Evolutionary conservation across 768 basidiomycete species (phyloP), one percentile per base, ranked within the genome.

Genomic region (Tricholoma terreum): DNA sequence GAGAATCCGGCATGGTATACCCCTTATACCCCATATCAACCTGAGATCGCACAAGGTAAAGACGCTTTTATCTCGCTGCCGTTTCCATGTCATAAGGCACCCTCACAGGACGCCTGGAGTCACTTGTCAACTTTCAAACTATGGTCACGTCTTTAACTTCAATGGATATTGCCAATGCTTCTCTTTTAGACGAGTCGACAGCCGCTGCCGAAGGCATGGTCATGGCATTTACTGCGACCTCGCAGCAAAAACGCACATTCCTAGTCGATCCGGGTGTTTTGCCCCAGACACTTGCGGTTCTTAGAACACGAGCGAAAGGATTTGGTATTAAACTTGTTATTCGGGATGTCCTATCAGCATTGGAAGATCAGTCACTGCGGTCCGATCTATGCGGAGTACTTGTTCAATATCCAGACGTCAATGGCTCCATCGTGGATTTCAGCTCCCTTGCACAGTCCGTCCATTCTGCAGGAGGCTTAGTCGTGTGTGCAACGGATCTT

Each of bases 1-100:
- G n/a, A 99, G 73, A 98, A 96, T 68, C 96, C 94, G 24, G 92
- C 90, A 3, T 99, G 96, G 96, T 98, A 98, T 72, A 98, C 95
- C 6, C 92, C 89, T 14, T 95, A 96, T 71, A 95, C 94, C 0
- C 93, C 94, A 1, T 95, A 95, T 73, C 94, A 97, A 67, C 94
- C 96, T 1, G 96, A 99, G 79, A 90, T 98, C 71, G 87, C 96
- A n/a, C 96, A 99, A 84, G 96, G 93, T 90, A 65, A 22, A 27
- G 45, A n/a, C n/a, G n/a, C n/a, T n/a, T n/a, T n/a, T 38, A 11
- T 19, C 21, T 49, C 35, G 17, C 21, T 9, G 9, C 50, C 22
- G 27, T 22, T 42, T 19, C 34, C 19, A 9, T 15, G 46, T 19
- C 50, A 31, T 31, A 2, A n/a, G 46, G 55, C 58, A 24, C 55